Percentiles rank a stretch among this genome's conserved stretches.
These are phyloP conservation scores for Magnaporthiopsis incrustans DNA, from an alignment of 2,329 filamentous ascomycete genomes.

Conservation along the genomic window DNA sequence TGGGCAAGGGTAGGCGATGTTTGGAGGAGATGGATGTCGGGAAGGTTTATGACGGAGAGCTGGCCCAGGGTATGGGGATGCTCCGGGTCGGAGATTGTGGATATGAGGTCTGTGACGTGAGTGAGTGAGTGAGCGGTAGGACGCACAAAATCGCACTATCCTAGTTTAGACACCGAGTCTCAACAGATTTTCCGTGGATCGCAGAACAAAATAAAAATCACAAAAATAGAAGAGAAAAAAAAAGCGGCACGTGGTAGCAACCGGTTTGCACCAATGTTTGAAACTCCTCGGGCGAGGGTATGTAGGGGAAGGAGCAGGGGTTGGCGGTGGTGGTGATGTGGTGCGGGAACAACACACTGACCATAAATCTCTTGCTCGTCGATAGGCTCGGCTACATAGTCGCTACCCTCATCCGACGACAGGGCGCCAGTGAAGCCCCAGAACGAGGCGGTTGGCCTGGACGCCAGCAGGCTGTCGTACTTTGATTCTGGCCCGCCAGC, in stretches of 20 bases:
- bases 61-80: slow-evolving; percentile 91
- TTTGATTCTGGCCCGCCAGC: slow-evolving; percentile 39
- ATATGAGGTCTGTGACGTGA: slow-evolving; percentile 66
- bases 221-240: not conserved
- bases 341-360: slow-evolving; percentile 28
- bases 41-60: slow-evolving; percentile 90
- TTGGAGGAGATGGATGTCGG: slow-evolving; percentile 75
- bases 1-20: slow-evolving; percentile 54
- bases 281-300: not conserved
- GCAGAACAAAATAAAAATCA: not conserved
- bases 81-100: slow-evolving; percentile 91
- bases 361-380: slow-evolving; percentile 97
- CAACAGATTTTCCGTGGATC: not conserved
- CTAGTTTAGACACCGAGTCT: slow-evolving; percentile 8
- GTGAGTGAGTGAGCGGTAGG: not conserved
- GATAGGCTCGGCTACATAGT: slow-evolving; percentile 63
- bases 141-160: not conserved
- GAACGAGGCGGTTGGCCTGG: slow-evolving; percentile 29
- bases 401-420: slow-evolving; percentile 13
- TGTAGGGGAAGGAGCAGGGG: not conserved
- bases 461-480: slow-evolving; percentile 38
- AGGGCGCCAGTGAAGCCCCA: slow-evolving; percentile 19
- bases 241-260: not conserved
- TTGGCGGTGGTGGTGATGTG: not conserved
- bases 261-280: not conserved